These are phyloP conservation scores for Ganoderma lingzhi DNA, from an alignment of 1,284 basidiomycete genomes.

Conservation along the genomic window DNA sequence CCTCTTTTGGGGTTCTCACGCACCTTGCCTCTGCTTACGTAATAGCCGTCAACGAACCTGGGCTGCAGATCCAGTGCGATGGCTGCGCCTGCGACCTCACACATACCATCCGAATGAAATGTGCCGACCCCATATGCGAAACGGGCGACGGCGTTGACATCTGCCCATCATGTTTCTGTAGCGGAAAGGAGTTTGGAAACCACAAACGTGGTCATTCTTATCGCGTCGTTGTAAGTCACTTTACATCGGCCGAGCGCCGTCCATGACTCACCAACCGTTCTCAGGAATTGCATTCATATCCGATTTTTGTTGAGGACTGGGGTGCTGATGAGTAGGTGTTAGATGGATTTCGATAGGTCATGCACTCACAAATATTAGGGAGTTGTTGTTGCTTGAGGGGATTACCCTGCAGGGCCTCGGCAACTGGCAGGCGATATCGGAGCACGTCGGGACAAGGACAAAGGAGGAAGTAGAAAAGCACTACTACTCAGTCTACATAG, in stretches of 20 bases:
- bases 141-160: conserved; percentile 84
- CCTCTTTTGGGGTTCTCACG: conserved; percentile 47
- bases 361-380: conserved; percentile 54
- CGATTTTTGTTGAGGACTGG: conserved; percentile 96
- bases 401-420: conserved; percentile 91
- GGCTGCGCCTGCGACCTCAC: conserved; percentile 79
- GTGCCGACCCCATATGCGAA: conserved; percentile 83
- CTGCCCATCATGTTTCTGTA: conserved; percentile 91
- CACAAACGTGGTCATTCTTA: conserved; percentile 94
- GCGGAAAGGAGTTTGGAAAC: conserved; percentile 87
- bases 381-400: conserved; percentile 91
- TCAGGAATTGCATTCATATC: conserved; percentile 95
- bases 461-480: conserved; percentile 96
- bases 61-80: conserved; percentile 80
- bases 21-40: conserved; percentile 44
- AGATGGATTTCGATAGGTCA: not conserved
- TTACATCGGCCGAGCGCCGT: conserved; percentile 23
- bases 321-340: conserved; percentile 92
- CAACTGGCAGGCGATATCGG: conserved; percentile 97
- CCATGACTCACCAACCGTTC: conserved; percentile 79
- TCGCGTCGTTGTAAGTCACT: conserved; percentile 82
- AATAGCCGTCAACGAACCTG: conserved; percentile 80
- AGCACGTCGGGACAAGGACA: conserved; percentile 94
- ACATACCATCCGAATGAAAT: conserved; percentile 92
- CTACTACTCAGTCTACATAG: conserved; percentile 87